phyloP scores from a whole-genome alignment of 257 asterid species.

The Plantago elongata region DNA sequence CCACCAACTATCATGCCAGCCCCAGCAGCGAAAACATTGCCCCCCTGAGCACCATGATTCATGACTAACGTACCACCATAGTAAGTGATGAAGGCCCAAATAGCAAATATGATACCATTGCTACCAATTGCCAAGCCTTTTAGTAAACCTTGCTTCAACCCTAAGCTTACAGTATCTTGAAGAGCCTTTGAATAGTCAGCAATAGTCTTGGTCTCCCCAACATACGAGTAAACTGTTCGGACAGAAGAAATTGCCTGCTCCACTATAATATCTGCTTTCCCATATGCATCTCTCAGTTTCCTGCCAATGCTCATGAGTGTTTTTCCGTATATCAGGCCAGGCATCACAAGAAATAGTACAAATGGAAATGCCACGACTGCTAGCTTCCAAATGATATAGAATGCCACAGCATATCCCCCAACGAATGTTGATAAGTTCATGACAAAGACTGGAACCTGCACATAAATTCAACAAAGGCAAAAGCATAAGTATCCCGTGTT shows the following conservation, averaged over 20 bases:
- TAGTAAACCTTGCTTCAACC: slow-evolving; percentile 48
- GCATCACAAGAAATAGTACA: slow-evolving; percentile 42
- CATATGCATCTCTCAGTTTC: slow-evolving; percentile 44
- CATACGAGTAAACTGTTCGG: slow-evolving; percentile 54
- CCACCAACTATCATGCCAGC: slow-evolving; percentile 59
- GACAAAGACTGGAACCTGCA: slow-evolving; percentile 48
- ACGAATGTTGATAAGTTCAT: slow-evolving; percentile 42
- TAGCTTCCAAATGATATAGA: slow-evolving; percentile 43
- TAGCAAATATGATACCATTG: slow-evolving; percentile 45
- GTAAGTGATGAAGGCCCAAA: slow-evolving; percentile 56
- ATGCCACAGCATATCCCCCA: slow-evolving; percentile 42
- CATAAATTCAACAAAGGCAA: not conserved
- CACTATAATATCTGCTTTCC: slow-evolving; percentile 41
- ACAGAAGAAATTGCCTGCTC: slow-evolving; percentile 58
- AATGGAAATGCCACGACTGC: slow-evolving; percentile 54
- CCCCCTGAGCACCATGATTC: slow-evolving; percentile 51
- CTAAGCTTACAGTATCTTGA: slow-evolving; percentile 41
- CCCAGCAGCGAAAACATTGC: slow-evolving; percentile 45
- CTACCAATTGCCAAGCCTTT: slow-evolving; percentile 67
- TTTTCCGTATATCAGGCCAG: slow-evolving; percentile 61
- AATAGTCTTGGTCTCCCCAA: slow-evolving; percentile 38
- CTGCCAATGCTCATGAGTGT: slow-evolving; percentile 42
- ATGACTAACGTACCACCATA: slow-evolving; percentile 57
- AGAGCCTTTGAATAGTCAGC: slow-evolving; percentile 41
- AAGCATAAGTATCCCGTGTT: too few relatives aligned